Evolutionary conservation across 768 basidiomycete species (phyloP), one percentile per base, ranked within the genome.

Genomic region (Boletus edulis): DNA sequence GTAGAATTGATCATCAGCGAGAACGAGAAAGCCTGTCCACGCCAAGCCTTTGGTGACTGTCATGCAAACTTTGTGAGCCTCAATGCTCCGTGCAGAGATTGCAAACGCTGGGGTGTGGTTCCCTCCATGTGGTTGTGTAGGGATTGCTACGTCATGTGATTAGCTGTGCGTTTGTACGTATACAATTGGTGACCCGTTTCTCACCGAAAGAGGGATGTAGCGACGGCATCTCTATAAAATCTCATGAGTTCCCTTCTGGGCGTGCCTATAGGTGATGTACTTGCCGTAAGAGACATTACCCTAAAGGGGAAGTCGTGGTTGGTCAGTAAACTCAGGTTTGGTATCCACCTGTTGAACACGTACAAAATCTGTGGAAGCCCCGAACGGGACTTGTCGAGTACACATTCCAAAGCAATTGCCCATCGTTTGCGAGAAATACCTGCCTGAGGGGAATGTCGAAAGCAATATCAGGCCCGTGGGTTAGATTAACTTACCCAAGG

Each of bases 321-420:
- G n/a, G 51, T 60, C 42, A 59, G 49, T 49, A 32, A 34, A 18
- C 6, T 9, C n/a, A 17, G 18, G 27, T 27, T 46, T 43, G 40
- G 45, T 38, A 52, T 44, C 24, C 29, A 46, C 37, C 27, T 45
- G 32, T 2, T 27, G 37, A 52, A 52, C 4, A 75, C 87, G 74
- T 57, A 90, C 89, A 67, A 91, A 90, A 69, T 91, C 89, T 10
- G 89, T 89, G 5, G 87, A 90, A 4, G 86, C 88, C 17, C 71
- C 71, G 10, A 81, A 73, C 4, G 76, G 71, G 11, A 63, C 71
- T 41, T 68, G 62, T n/a, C 50, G 55, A 6, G 70, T 67, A 32
- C 58, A 61, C 66, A 81, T 62, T 15, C 77, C 80, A 56, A 81
- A 86, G 40, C 70, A 70, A 41, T 61, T 67, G 32, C 70, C 64